A percentile compares a stretch with the other conserved stretches of the same genome.
Conservation (phyloP, 192 early-diverging fungal species). For the Chytriomyces sp. region DNA sequence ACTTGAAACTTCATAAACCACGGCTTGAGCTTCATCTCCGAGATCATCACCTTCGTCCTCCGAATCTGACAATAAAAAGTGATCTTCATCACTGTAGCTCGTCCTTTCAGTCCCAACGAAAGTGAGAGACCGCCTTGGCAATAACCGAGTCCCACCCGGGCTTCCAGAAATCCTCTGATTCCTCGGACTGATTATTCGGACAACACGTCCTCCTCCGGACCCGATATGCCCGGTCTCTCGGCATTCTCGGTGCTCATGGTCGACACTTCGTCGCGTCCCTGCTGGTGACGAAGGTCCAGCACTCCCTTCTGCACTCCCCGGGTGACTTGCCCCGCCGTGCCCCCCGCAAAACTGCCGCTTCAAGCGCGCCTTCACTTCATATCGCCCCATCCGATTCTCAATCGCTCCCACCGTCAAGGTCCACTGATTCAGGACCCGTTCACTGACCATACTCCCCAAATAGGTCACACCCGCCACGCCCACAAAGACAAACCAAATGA, state of each 20-base stretch:
- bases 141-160: background rate
- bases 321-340: background rate
- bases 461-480: constrained; percentile 47
- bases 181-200: constrained; percentile 2
- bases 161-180: background rate
- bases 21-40: background rate
- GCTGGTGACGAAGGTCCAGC: background rate
- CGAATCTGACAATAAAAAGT: background rate
- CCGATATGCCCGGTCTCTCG: background rate
- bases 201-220: constrained; percentile 5
- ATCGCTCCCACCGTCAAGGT: constrained; percentile 45
- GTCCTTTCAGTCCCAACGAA: background rate
- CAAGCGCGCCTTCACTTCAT: constrained; percentile 51
- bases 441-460: constrained; percentile 45
- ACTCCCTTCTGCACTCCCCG: background rate
- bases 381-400: constrained; percentile 52
- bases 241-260: background rate
- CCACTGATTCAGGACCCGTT: constrained; percentile 55
- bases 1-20: background rate
- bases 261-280: background rate
- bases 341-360: constrained; percentile 40
- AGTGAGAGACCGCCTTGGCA: too few species aligned
- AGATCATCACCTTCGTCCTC: background rate
- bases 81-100: background rate
- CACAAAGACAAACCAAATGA: constrained; percentile 55